Evolutionary conservation across 306 rosid species (phyloP), one percentile per base, ranked within the genome.

Genomic region (Trifolium repens): DNA sequence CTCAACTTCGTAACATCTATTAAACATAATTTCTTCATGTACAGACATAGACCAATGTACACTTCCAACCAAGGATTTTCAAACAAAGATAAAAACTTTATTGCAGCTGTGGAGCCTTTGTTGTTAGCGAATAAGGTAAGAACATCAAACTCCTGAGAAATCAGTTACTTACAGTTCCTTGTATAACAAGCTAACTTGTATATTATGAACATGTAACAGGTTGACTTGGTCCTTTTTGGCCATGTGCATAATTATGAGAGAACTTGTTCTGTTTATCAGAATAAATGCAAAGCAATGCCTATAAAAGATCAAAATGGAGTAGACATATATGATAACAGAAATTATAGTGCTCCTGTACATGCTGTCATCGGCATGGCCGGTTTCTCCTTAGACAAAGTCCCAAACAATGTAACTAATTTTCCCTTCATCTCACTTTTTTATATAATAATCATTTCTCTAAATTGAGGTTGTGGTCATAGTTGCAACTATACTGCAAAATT

Each of bases 1-100:
- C 17, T 32, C 32, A 50, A 67, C 42, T 30, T 57, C 59, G 27
- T 8, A 44, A 24, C 9, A 68, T 72, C 30, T 50, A 67, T 42
- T 26, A 72, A 78, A 11, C 60, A 47, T 39, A 49, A 11, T 7
- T 40, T 19, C 65, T 5, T 9, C 22, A 46, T 59, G 50, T 85
- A 81, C 96, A 93, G 98, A 73, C 98, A 94, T 73, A 94, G 97
- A 72, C 97, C 90, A 0, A 91, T 94, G 96, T 94, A 94, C 82
- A 63, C 83, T 27, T 88, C 98, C 16, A 0, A 14, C 13, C 42
- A 15, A 2, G 49, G 37, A 76, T 76, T 59, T 10, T 73, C 16
- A 0, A 15, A 6, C 17, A n/a, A 66, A 32, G 94, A 81, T 71
- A 0, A 8, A 0, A 37, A 17, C 0, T 91, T 94, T 57, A 71